These are phyloP conservation scores for button mushroom (Agaricus bisporus) DNA, from an alignment of 768 basidiomycete genomes.

Conservation along the genomic window DNA sequence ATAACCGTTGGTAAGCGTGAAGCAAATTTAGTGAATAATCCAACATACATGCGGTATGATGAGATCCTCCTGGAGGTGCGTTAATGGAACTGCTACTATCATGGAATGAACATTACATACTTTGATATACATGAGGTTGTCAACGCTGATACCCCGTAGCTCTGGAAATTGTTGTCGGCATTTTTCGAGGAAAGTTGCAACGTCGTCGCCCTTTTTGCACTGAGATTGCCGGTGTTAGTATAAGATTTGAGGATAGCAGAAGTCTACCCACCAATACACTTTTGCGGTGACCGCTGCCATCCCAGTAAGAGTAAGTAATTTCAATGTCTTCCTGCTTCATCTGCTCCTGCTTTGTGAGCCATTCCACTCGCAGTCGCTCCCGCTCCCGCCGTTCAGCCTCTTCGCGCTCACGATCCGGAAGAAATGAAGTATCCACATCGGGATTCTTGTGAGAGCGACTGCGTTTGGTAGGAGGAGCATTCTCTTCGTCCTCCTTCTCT, in stretches of 20 bases:
- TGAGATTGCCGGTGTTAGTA: conserved; percentile 23
- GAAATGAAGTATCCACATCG: conserved; percentile 93
- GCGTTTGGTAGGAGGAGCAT: conserved; percentile 55
- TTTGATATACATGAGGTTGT: conserved; percentile 99
- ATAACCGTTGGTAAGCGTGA: not conserved
- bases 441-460: conserved; percentile 92
- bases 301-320: conserved; percentile 96
- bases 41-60: conserved; percentile 88
- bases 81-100: not conserved
- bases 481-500: conserved; percentile 34
- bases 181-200: conserved; percentile 85
- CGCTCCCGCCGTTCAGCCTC: conserved; percentile 85
- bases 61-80: conserved; percentile 72
- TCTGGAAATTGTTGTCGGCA: conserved; percentile 92
- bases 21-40: not conserved
- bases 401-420: conserved; percentile 96
- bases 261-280: conserved; percentile 66
- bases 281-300: conserved; percentile 95
- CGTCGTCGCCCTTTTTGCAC: conserved; percentile 97
- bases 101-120: conserved; percentile 29
- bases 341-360: conserved; percentile 69
- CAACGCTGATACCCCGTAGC: conserved; percentile 81
- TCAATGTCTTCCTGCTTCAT: conserved; percentile 75
- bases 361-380: conserved; percentile 84
- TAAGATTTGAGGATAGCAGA: not conserved